A percentile compares a stretch with the other conserved stretches of the same genome.
Conservation (phyloP, 345 rosid species). For the Brassica carinata region DNA sequence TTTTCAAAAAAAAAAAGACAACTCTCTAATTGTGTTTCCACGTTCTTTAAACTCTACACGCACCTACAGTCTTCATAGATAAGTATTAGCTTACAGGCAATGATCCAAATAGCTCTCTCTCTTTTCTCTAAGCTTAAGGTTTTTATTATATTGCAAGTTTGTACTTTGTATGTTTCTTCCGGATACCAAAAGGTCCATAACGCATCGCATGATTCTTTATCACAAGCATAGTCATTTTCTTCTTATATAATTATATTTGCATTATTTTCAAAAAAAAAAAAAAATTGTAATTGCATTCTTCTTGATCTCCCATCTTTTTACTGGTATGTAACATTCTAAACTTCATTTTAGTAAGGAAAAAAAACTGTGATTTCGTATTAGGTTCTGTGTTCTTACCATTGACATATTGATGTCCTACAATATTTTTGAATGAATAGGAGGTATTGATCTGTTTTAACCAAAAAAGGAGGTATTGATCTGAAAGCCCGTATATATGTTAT, state of each 20-base stretch:
- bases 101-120: not conserved
- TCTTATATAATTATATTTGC: not conserved
- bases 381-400: not conserved
- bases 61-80: not conserved
- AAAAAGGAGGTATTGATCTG: too few relatives aligned
- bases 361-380: not conserved
- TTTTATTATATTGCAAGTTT: not conserved
- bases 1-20: not conserved
- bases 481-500: too few relatives aligned
- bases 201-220: not conserved
- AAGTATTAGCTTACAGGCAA: conserved; percentile 13
- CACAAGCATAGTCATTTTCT: not conserved
- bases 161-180: not conserved
- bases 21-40: conserved; percentile 24
- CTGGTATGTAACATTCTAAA: not conserved
- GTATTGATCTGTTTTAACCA: not conserved
- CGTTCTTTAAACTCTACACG: conserved; percentile 7
- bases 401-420: not conserved
- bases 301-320: not conserved
- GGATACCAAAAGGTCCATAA: not conserved
- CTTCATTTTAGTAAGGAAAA: not conserved
- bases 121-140: not conserved
- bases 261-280: too few relatives aligned
- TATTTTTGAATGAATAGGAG: not conserved
- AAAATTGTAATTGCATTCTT: not conserved